Percentiles rank a stretch among this genome's conserved stretches.
Conservation (phyloP, 192 early-diverging fungal genomes). For the Umbelopsis ramanniana region DNA sequence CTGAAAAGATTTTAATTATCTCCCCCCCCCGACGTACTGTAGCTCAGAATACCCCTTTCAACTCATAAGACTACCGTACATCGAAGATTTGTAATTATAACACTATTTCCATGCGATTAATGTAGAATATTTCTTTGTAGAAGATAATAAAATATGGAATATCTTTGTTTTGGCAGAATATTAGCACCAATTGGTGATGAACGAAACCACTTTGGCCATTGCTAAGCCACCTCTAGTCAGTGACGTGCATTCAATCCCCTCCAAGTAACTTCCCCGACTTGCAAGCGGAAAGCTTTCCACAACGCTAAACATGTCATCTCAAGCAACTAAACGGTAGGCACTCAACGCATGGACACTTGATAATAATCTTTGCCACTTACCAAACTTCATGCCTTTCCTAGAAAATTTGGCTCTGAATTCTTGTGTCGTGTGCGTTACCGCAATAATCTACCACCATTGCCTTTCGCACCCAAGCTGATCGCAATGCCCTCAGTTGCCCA, state of each 20-base stretch:
- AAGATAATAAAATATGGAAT: no score
- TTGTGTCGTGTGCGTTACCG: constrained; percentile 57
- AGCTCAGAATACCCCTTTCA: background rate
- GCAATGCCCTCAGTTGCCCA: constrained; percentile 45
- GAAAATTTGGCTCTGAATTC: constrained; percentile 52
- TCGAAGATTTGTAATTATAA: background rate
- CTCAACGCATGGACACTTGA: no score
- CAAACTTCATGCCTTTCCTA: background rate
- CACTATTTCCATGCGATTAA: background rate
- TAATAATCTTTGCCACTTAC: no score
- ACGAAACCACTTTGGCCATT: no score
- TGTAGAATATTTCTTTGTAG: no score
- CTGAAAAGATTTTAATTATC: background rate
- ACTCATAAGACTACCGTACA: background rate
- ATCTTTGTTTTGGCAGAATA: no score
- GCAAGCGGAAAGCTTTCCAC: background rate
- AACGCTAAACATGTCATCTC: constrained; percentile 2
- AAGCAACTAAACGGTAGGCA: constrained; percentile 10
- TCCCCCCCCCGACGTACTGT: no score
- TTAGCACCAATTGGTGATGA: no score
- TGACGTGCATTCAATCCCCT: no score
- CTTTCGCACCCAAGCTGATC: constrained; percentile 54
- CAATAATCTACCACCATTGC: constrained; percentile 51
- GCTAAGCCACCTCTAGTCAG: no score
- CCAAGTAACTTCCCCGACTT: no score